phyloP scores from a whole-genome alignment of 768 basidiomycete species.

The Gautieria morchelliformis region DNA sequence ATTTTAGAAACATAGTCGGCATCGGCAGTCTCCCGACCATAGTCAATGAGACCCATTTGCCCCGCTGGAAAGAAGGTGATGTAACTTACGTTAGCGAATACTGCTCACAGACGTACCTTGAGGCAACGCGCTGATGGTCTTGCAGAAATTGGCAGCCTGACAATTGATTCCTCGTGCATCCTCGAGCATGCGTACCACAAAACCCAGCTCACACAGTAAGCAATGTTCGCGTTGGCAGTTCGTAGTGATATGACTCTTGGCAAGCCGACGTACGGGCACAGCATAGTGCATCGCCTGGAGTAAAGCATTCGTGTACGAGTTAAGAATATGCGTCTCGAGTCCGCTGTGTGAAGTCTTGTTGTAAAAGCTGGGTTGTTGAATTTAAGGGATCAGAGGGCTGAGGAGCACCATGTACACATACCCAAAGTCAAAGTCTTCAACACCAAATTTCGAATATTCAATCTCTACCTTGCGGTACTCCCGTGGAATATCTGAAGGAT shows the following conservation, averaged over 20 bases:
- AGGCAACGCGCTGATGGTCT: conserved; percentile 80
- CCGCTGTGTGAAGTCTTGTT: conserved; percentile 88
- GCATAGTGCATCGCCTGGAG: conserved; percentile 87
- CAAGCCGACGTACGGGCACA: conserved; percentile 64
- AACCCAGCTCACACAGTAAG: conserved; percentile 89
- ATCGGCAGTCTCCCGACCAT: conserved; percentile 63
- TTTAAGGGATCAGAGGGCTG: background rate
- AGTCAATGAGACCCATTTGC: conserved; percentile 68
- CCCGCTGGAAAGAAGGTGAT: background rate
- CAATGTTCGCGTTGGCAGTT: conserved; percentile 88
- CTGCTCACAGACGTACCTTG: conserved; percentile 45
- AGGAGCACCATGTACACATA: conserved; percentile 23
- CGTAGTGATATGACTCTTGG: conserved; percentile 86
- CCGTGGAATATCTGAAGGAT: conserved; percentile 56
- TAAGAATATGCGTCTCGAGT: conserved; percentile 91
- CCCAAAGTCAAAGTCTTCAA: conserved; percentile 99
- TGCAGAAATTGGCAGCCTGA: conserved; percentile 95
- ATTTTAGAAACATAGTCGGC: conserved; percentile 83
- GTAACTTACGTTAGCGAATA: background rate
- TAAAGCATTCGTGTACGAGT: conserved; percentile 91
- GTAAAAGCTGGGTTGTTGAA: conserved; percentile 56
- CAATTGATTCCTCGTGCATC: conserved; percentile 92
- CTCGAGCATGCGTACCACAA: conserved; percentile 90
- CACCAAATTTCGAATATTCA: conserved; percentile 96
- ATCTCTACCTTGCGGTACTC: conserved; percentile 92